These are phyloP conservation scores for Zygotorulaspora danielsina DNA, from an alignment of 805 yeast genomes.

Conservation along the genomic window DNA sequence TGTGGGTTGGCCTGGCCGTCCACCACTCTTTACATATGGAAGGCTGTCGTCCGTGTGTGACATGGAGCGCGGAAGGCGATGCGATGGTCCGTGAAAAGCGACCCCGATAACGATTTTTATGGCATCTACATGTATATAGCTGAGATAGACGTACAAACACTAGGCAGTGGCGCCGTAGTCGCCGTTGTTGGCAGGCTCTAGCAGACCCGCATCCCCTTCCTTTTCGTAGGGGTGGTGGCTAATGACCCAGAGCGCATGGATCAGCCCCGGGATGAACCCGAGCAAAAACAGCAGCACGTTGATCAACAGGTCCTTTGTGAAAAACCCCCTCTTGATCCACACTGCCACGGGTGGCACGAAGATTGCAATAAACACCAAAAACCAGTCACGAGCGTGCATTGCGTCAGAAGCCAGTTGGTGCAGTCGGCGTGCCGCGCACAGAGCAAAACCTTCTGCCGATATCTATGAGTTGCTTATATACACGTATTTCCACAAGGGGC, in stretches of 20 bases:
- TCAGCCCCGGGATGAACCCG: conserved; percentile 66
- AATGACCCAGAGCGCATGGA: conserved; percentile 67
- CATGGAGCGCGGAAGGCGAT: no score
- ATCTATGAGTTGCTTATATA: neutral
- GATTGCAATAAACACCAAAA: conserved; percentile 61
- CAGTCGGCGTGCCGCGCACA: neutral
- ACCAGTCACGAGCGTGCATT: conserved; percentile 20
- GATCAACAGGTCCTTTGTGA: conserved; percentile 40
- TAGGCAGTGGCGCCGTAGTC: conserved; percentile 16
- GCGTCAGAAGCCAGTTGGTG: no score
- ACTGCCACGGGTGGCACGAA: conserved; percentile 73
- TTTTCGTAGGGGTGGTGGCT: conserved; percentile 47
- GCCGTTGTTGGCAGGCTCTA: conserved; percentile 7
- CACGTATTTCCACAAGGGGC: neutral
- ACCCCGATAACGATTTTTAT: no score
- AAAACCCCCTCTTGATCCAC: conserved; percentile 58
- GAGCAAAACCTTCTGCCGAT: no score
- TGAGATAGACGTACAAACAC: no score
- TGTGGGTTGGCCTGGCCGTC: no score
- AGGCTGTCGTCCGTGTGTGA: no score
- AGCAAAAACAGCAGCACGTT: conserved; percentile 56
- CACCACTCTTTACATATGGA: no score
- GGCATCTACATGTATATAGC: no score
- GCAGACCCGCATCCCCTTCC: conserved; percentile 11
- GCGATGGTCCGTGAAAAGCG: no score